Conservation (phyloP, 2,329 filamentous ascomycete species). For the Blastomyces gilchristii region DNA sequence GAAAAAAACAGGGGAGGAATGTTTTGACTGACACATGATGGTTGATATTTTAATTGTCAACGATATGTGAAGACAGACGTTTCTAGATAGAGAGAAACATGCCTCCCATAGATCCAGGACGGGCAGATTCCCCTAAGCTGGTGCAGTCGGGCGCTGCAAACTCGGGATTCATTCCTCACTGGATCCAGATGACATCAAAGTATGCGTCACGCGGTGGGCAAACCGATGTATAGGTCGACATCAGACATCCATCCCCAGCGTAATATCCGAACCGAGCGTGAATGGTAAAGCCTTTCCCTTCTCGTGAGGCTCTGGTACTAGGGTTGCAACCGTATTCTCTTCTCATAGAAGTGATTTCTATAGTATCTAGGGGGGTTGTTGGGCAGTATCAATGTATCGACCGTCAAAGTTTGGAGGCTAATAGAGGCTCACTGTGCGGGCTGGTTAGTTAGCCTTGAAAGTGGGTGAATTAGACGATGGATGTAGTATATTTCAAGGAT, state of each 20-base stretch:
- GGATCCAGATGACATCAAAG: neutral
- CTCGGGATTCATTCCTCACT: slow-evolving; percentile 1
- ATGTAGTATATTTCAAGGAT: neutral
- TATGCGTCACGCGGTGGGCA: neutral
- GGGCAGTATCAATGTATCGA: slow-evolving; percentile 6
- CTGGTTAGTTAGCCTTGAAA: neutral
- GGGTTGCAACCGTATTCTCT: neutral
- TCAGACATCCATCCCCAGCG: neutral
- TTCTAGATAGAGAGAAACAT: neutral
- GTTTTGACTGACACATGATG: slow-evolving; percentile 9
- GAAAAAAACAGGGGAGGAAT: neutral
- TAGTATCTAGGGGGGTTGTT: slow-evolving; percentile 2
- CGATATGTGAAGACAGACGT: slow-evolving; percentile 4
- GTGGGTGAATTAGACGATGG: neutral
- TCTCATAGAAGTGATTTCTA: slow-evolving; percentile 1
- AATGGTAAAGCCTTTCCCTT: neutral
- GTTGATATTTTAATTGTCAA: slow-evolving; percentile 2
- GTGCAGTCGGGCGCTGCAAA: slow-evolving; percentile 1
- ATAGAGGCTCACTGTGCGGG: neutral
- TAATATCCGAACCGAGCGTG: neutral
- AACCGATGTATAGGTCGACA: slow-evolving; percentile 2
- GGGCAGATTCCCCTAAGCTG: slow-evolving; percentile 1
- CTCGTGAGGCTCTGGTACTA: neutral
- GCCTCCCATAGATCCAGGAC: neutral
- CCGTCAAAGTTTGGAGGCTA: neutral